A percentile compares a stretch with the other conserved stretches of the same genome.
phyloP scores from a whole-genome alignment of 768 basidiomycete species.

The Podaxis rugospora region DNA sequence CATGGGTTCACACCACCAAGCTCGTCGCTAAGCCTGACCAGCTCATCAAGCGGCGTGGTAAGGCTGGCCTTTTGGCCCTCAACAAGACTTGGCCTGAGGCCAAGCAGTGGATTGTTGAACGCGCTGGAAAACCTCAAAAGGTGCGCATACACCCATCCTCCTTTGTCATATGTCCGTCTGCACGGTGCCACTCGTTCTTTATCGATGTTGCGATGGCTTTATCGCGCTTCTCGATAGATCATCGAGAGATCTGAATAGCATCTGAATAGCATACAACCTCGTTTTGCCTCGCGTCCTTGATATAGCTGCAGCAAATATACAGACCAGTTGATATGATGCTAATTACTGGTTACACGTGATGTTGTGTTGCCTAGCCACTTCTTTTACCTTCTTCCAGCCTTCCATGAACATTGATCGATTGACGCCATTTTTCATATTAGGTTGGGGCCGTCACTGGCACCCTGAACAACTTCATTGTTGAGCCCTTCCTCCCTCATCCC shows the following conservation, averaged over 20 bases:
- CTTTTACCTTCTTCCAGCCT: not conserved
- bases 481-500: constrained; percentile 97
- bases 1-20: constrained; percentile 81
- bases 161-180: not conserved
- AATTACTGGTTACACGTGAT: constrained; percentile 23
- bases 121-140: constrained; percentile 91
- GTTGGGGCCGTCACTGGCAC: constrained; percentile 95
- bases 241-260: constrained; percentile 5
- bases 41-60: constrained; percentile 99
- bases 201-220: not conserved
- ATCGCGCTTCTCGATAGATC: constrained; percentile 9
- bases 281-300: constrained; percentile 5
- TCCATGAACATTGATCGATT: constrained; percentile 14
- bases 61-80: constrained; percentile 90
- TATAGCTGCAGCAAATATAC: not conserved
- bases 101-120: constrained; percentile 79
- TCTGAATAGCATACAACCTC: constrained; percentile 3
- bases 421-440: constrained; percentile 32
- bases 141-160: constrained; percentile 38
- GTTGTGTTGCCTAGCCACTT: not conserved
- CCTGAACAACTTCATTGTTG: constrained; percentile 95
- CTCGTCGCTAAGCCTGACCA: constrained; percentile 97
- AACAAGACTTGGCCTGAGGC: constrained; percentile 93
- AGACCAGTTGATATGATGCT: constrained; percentile 8
- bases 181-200: constrained; percentile 7